Evolutionary conservation across 305 asterid species (phyloP), one percentile per base, ranked within the genome.

Genomic region (Solanum hybrid): DNA sequence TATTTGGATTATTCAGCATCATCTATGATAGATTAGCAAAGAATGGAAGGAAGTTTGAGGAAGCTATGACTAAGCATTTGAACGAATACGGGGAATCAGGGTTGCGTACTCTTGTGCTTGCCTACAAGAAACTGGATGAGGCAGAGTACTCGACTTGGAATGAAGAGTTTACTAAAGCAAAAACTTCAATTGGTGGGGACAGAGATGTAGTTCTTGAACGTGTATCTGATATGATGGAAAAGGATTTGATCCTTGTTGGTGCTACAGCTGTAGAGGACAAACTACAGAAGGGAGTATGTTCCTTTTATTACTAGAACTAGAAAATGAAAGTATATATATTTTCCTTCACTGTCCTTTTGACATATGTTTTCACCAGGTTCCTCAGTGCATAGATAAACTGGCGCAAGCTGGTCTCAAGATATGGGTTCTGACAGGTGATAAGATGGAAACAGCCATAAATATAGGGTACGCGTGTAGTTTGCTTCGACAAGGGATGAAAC

Each of bases 381-480:
- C 99, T 79, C 97, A 97, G 89, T 97, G 99, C 96, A 97, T 97
- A 14, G 99, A 97, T 92, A 97, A 95, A 92, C 94, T 97, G 89
- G 99, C 99, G 89, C 98, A 93, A 93, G 99, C 99, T 90, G 98
- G 99, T 81, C 90, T 97, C 86, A 97, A 96, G 91, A 95, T 97
- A 34, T 97, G 99, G 99, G 98, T 97, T 92, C 94, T 97, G 93
- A 97, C 99, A 70, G 99, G 99, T 93, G 99, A 97, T 93, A 97
- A 97, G 92, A 97, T 95, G 97, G 99, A 97, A 93, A 97, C 99
- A 76, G 99, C 99, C 90, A 95, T 97, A 83, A 97, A 97, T 90
- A 95, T 97, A 90, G 99, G 99, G 88, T 97, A 90, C 65, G 92
- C 99, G 41, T 97, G 99, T 90, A 96, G 99, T 94, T 93, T 97